These are phyloP conservation scores for Durusdinium trenchii DNA, from an alignment of 73 alveolate species.

Conservation along the genomic window DNA sequence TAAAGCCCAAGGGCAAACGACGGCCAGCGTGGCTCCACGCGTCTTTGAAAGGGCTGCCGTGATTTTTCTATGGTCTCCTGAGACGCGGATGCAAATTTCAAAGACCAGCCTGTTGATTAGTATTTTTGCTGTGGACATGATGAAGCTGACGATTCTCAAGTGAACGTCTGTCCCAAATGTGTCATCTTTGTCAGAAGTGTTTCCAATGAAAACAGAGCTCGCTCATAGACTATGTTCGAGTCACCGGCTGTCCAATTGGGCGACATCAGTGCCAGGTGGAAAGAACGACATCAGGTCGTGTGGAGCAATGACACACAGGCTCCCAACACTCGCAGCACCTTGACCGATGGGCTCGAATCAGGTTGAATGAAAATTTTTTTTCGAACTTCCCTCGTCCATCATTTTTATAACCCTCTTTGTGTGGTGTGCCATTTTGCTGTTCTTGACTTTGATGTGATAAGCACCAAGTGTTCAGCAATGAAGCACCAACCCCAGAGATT, in stretches of 20 bases:
- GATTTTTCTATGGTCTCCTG: too few species aligned
- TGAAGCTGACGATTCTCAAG: too few species aligned
- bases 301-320: constrained; percentile 92
- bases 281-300: constrained; percentile 70
- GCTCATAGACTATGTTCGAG: background rate
- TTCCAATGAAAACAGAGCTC: too few species aligned
- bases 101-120: too few species aligned
- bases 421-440: background rate
- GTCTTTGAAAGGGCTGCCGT: too few species aligned
- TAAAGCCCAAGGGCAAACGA: background rate
- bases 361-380: background rate
- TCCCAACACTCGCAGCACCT: constrained; percentile 69
- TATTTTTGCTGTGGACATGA: too few species aligned
- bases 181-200: too few species aligned
- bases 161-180: too few species aligned
- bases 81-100: too few species aligned
- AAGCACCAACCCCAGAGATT: too few species aligned
- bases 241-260: background rate
- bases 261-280: constrained; percentile 53
- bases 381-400: background rate
- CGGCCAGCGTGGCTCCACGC: too few species aligned
- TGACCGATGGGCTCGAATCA: background rate
- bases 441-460: background rate
- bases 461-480: background rate
- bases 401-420: background rate